phyloP scores from a whole-genome alignment of 1,139 yeast genomes.

The Kluyveromyces marxianus region DNA sequence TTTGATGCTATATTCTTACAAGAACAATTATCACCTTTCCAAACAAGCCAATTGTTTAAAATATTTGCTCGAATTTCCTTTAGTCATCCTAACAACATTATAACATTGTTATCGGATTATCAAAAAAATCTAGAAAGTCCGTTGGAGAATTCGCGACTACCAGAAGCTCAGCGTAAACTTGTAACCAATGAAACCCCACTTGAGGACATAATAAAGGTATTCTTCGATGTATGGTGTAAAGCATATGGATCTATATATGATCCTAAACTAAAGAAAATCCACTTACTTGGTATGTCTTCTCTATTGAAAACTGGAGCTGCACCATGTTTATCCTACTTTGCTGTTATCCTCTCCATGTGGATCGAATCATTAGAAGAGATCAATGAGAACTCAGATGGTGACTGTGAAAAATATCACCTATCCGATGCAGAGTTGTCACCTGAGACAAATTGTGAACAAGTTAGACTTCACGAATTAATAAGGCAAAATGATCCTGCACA shows the following conservation, averaged over 20 bases:
- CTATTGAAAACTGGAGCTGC: conserved; percentile 33
- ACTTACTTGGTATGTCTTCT: conserved; percentile 51
- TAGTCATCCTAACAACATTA: conserved; percentile 40
- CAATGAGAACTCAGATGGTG: conserved; percentile 53
- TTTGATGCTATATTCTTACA: conserved; percentile 25
- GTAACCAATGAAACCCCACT: conserved; percentile 21
- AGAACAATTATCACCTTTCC: conserved; percentile 27
- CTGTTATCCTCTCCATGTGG: conserved; percentile 44
- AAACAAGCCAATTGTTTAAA: conserved; percentile 43
- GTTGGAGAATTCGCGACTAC: conserved; percentile 17
- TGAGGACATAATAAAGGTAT: conserved; percentile 21
- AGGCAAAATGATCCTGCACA: conserved; percentile 52
- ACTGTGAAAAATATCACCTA: conserved; percentile 54
- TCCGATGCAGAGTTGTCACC: conserved; percentile 36
- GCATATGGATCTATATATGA: conserved; percentile 35
- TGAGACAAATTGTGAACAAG: conserved; percentile 45
- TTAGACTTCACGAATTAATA: conserved; percentile 43
- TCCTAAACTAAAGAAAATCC: conserved; percentile 60
- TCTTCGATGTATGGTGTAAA: conserved; percentile 31
- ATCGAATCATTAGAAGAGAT: conserved; percentile 66
- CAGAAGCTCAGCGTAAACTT: conserved; percentile 17
- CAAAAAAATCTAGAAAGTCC: conserved; percentile 19
- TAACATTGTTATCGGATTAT: conserved; percentile 32
- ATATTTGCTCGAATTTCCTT: conserved; percentile 49
- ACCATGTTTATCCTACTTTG: conserved; percentile 30